phyloP scores from a whole-genome alignment of 805 yeast genomes.

The Sugiyamaella marilandica region DNA sequence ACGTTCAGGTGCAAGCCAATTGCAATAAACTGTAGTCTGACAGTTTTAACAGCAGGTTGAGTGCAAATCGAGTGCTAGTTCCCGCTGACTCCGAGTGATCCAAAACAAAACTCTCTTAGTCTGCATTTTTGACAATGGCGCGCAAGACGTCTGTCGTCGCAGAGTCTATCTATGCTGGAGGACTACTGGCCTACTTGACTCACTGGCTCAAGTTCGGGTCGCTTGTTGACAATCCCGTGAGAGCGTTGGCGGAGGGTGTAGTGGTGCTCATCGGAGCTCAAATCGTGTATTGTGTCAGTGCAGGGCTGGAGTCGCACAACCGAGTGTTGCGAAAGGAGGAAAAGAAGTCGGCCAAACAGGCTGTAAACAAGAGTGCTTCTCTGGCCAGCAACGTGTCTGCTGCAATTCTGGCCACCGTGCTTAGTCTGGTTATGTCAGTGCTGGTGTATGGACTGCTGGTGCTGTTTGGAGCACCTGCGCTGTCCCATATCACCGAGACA shows the following conservation, averaged over 20 bases:
- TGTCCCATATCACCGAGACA: constrained; percentile 50
- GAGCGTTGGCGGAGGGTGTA: constrained; percentile 18
- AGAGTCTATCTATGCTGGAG: constrained; percentile 8
- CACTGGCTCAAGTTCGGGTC: constrained; percentile 10
- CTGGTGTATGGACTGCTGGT: constrained; percentile 38
- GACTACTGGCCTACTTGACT: constrained; percentile 8
- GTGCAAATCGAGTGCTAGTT: no score
- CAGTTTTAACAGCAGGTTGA: no score
- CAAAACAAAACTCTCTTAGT: no score
- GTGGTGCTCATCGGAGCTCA: constrained; percentile 19
- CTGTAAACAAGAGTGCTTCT: background rate
- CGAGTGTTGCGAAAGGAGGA: background rate
- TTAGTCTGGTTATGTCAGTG: constrained; percentile 29
- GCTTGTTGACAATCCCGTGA: constrained; percentile 16
- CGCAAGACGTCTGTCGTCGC: background rate
- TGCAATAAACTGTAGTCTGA: no score
- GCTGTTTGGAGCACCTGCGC: constrained; percentile 77
- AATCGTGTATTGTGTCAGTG: constrained; percentile 23
- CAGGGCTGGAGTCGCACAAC: constrained; percentile 8
- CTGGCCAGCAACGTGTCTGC: constrained; percentile 14
- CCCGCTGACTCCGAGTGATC: no score
- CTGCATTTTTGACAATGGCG: no score
- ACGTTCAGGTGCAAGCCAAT: no score
- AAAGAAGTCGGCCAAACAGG: constrained; percentile 1
- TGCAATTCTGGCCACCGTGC: constrained; percentile 29